These are phyloP conservation scores for Eutypa lata DNA, from an alignment of 2,329 filamentous ascomycete species.

Conservation along the genomic window DNA sequence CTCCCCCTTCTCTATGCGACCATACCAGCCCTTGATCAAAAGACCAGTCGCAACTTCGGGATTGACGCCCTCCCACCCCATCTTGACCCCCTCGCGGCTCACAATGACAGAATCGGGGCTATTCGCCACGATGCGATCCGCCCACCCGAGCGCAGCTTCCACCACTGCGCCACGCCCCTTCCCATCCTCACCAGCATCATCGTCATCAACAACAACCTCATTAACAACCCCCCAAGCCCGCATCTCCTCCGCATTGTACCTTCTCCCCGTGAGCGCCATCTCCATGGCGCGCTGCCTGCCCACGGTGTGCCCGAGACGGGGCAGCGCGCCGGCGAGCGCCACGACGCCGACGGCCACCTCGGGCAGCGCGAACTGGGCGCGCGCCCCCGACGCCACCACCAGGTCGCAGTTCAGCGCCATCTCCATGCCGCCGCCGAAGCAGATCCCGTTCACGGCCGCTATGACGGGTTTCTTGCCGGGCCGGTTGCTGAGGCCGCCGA, in stretches of 20 bases:
- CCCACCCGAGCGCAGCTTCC: slow-evolving; percentile 58
- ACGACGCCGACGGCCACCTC: slow-evolving; percentile 71
- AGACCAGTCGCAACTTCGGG: slow-evolving; percentile 60
- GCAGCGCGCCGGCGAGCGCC: slow-evolving; percentile 67
- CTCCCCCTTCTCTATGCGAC: slow-evolving; percentile 59
- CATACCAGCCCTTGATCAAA: slow-evolving; percentile 56
- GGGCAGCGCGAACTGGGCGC: slow-evolving; percentile 67
- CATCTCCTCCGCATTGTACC: slow-evolving; percentile 58
- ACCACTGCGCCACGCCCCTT: slow-evolving; percentile 44
- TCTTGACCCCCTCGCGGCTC: slow-evolving; percentile 66
- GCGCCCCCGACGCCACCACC: slow-evolving; percentile 55
- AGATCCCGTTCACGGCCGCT: slow-evolving; percentile 72
- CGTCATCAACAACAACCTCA: slow-evolving; percentile 45
- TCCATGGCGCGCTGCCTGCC: slow-evolving; percentile 68
- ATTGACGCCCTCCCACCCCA: slow-evolving; percentile 69
- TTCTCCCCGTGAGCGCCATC: slow-evolving; percentile 64
- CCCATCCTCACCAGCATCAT: slow-evolving; percentile 10
- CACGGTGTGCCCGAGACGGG: slow-evolving; percentile 62
- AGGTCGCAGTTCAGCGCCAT: slow-evolving; percentile 73
- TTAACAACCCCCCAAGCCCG: slow-evolving; percentile 69
- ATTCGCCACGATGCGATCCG: slow-evolving; percentile 58
- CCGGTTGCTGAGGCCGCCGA: slow-evolving; percentile 65
- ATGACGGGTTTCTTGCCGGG: slow-evolving; percentile 71
- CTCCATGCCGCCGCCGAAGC: slow-evolving; percentile 74
- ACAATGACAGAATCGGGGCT: slow-evolving; percentile 76